Percentiles rank a stretch among this genome's conserved stretches.
Conservation (phyloP, 805 yeast species). For the Zygoascus ofunaensis region DNA sequence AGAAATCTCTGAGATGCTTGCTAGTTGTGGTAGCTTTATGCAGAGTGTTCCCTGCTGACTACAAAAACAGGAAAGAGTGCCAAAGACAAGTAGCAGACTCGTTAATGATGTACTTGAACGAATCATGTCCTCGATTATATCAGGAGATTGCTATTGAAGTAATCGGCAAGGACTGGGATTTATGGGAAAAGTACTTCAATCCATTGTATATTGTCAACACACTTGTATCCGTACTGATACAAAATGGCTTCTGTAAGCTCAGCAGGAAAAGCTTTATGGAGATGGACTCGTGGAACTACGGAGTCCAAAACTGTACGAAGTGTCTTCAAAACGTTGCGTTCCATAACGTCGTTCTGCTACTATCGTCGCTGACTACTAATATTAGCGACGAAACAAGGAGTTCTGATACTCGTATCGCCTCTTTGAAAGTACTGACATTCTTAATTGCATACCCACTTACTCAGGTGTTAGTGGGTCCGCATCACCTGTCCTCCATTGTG, state of each 20-base stretch:
- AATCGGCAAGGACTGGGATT: conserved; percentile 19
- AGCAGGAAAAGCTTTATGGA: neutral
- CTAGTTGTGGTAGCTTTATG: conserved; percentile 5
- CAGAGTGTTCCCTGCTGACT: neutral
- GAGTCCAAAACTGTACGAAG: conserved; percentile 6
- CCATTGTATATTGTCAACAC: conserved; percentile 16
- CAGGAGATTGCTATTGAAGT: conserved; percentile 15
- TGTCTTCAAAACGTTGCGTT: conserved; percentile 16
- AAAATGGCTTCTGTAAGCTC: conserved; percentile 11
- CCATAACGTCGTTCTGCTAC: conserved; percentile 15
- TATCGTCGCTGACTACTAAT: conserved; percentile 16
- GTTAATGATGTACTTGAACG: conserved; percentile 12
- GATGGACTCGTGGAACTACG: neutral
- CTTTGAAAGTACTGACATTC: conserved; percentile 14
- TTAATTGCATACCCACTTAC: conserved; percentile 7
- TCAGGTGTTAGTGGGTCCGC: conserved; percentile 3
- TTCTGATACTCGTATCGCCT: conserved; percentile 12
- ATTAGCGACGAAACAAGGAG: conserved; percentile 7
- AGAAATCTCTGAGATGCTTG: conserved; percentile 5
- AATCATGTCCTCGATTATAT: conserved; percentile 8
- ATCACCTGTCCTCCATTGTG: conserved; percentile 14
- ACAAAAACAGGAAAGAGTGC: neutral
- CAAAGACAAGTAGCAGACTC: conserved; percentile 14
- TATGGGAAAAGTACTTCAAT: conserved; percentile 19
- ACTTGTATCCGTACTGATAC: conserved; percentile 10